Conservation (phyloP, 306 rosid genomes). For the Quercus gilva region DNA sequence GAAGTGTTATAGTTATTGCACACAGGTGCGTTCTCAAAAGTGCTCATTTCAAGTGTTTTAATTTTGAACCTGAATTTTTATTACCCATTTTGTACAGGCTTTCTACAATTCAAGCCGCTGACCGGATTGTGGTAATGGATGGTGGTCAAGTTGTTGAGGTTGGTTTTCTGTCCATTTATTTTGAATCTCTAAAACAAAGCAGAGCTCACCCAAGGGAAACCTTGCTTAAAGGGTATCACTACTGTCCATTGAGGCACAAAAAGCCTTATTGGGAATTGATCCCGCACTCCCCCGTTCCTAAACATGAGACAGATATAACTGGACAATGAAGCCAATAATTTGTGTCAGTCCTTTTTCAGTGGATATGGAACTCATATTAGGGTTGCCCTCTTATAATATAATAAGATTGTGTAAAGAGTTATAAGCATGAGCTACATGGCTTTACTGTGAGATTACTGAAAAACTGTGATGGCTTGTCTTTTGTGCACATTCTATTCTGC, state of each 20-base stretch:
- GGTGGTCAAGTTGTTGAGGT: conserved; percentile 84
- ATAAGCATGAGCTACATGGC: conserved; percentile 9
- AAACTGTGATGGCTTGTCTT: neutral
- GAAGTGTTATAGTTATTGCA: conserved; percentile 86
- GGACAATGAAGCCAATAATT: conserved; percentile 16
- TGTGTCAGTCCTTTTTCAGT: neutral
- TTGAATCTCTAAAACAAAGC: conserved; percentile 5
- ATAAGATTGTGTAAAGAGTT: neutral
- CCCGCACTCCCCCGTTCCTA: neutral
- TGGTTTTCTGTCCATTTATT: conserved; percentile 30
- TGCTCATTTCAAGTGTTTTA: neutral
- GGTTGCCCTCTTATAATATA: neutral
- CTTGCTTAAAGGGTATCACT: neutral
- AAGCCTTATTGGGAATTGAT: neutral
- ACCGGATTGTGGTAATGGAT: conserved; percentile 92
- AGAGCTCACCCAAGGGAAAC: neutral
- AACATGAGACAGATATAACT: conserved; percentile 14
- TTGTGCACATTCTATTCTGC: neutral
- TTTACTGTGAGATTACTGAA: conserved; percentile 11
- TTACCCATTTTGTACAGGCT: conserved; percentile 48
- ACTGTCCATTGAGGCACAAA: neutral
- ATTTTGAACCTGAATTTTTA: conserved; percentile 9
- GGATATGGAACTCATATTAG: neutral
- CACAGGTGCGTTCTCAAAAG: conserved; percentile 58
- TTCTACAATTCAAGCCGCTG: conserved; percentile 95